These are phyloP conservation scores for Fusarium sp. DNA, from an alignment of 2,329 filamentous ascomycete genomes.

Conservation along the genomic window DNA sequence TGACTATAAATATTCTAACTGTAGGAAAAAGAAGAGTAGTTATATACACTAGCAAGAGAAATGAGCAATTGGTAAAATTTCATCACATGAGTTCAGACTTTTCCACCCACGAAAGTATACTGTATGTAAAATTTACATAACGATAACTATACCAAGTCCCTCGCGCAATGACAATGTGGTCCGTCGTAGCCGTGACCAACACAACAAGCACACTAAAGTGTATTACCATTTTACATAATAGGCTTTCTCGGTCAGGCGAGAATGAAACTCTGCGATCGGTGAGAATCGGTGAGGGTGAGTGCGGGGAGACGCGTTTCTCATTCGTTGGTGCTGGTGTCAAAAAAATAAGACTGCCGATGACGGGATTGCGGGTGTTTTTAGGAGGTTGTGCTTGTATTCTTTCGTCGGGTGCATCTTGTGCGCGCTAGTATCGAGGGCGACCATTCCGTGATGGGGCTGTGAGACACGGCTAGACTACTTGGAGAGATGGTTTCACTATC, in stretches of 20 bases:
- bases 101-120: not conserved
- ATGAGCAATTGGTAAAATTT: not conserved
- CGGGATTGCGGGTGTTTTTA: not conserved
- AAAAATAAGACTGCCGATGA: not conserved
- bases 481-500: not conserved
- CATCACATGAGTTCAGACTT: slow-evolving; percentile 1
- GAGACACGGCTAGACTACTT: not conserved
- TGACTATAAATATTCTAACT: not conserved
- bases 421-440: not conserved
- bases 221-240: not conserved
- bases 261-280: not conserved
- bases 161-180: not conserved
- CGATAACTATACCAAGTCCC: not conserved
- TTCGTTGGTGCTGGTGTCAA: not conserved
- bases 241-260: not conserved
- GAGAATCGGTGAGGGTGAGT: not conserved
- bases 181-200: not conserved
- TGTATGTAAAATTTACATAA: slow-evolving; percentile 8
- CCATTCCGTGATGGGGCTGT: not conserved
- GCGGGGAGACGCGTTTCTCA: not conserved
- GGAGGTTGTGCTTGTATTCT: not conserved
- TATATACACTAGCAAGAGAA: not conserved
- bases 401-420: not conserved
- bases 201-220: not conserved
- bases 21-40: not conserved